phyloP scores from a whole-genome alignment of 2,329 filamentous ascomycete species.

The Aspergillus fumigatus region DNA sequence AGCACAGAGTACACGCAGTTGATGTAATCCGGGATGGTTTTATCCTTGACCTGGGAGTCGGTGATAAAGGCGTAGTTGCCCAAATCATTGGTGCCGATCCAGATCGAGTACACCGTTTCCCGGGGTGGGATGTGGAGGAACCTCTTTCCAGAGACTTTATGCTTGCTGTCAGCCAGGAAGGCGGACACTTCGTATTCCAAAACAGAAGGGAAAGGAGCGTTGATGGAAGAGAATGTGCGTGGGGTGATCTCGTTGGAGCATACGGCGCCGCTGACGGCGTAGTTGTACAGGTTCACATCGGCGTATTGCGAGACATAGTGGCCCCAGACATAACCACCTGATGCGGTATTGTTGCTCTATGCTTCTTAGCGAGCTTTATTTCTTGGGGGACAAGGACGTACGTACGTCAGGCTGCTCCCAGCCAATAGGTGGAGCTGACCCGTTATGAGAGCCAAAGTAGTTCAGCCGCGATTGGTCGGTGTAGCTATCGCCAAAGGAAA shows the following conservation, averaged over 20 bases:
- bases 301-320: conserved; percentile 61
- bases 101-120: conserved; percentile 69
- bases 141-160: conserved; percentile 12
- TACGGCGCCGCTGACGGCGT: conserved; percentile 67
- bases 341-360: conserved; percentile 50
- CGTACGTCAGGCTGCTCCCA: conserved; percentile 46
- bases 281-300: conserved; percentile 53
- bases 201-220: conserved; percentile 58
- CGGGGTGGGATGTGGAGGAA: conserved; percentile 44
- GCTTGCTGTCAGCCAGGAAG: conserved; percentile 25
- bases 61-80: conserved; percentile 62
- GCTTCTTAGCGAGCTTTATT: neutral
- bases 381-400: conserved; percentile 6
- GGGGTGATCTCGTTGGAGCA: conserved; percentile 66
- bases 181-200: conserved; percentile 56
- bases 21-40: conserved; percentile 60
- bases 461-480: conserved; percentile 65
- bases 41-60: conserved; percentile 56
- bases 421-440: conserved; percentile 60
- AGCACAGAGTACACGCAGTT: conserved; percentile 64
- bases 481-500: conserved; percentile 72
- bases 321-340: conserved; percentile 65
- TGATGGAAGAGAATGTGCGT: conserved; percentile 49
- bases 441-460: conserved; percentile 59
- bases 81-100: conserved; percentile 79